A percentile compares a stretch with the other conserved stretches of the same genome.
phyloP scores from a whole-genome alignment of 2,329 filamentous ascomycete species.

The Beauveria bassiana region DNA sequence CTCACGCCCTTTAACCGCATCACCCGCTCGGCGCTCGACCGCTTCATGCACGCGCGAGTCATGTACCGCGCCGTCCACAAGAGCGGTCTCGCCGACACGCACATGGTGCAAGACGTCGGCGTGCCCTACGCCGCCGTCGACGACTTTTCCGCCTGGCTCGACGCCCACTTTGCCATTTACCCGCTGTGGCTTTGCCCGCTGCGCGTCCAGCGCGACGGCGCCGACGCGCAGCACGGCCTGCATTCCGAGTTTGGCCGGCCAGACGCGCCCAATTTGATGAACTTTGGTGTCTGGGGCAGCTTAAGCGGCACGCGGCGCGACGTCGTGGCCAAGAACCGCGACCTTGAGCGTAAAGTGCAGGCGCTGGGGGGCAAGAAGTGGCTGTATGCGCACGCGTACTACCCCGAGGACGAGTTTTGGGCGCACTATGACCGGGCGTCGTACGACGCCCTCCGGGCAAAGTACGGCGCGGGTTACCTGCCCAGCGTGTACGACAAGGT shows the following conservation, averaged over 20 bases:
- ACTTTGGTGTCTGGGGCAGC: constrained; percentile 57
- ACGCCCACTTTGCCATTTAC: constrained; percentile 38
- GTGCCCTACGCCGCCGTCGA: constrained; percentile 35
- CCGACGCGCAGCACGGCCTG: constrained; percentile 36
- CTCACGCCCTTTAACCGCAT: constrained; percentile 55
- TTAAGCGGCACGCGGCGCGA: constrained; percentile 32
- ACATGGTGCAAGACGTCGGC: constrained; percentile 59
- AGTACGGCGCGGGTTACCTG: constrained; percentile 51
- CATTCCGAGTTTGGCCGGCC: constrained; percentile 38
- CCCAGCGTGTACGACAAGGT: constrained; percentile 64
- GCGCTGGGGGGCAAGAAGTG: constrained; percentile 59
- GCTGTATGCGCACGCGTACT: constrained; percentile 63
- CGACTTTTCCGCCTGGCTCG: constrained; percentile 41
- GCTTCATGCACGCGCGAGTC: constrained; percentile 54
- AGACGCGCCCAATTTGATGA: constrained; percentile 38
- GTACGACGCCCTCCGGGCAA: constrained; percentile 50
- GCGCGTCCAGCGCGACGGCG: constrained; percentile 33
- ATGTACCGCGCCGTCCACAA: constrained; percentile 60
- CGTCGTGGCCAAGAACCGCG: constrained; percentile 48
- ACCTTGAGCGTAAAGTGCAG: constrained; percentile 51
- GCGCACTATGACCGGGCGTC: constrained; percentile 49
- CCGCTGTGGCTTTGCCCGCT: constrained; percentile 52
- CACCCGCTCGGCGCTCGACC: constrained; percentile 54
- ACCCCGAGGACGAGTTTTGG: constrained; percentile 59
- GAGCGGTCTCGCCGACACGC: constrained; percentile 49